Evolutionary conservation across 2,329 filamentous ascomycete genomes (phyloP).

Genomic region (Fusarium domesticum): DNA sequence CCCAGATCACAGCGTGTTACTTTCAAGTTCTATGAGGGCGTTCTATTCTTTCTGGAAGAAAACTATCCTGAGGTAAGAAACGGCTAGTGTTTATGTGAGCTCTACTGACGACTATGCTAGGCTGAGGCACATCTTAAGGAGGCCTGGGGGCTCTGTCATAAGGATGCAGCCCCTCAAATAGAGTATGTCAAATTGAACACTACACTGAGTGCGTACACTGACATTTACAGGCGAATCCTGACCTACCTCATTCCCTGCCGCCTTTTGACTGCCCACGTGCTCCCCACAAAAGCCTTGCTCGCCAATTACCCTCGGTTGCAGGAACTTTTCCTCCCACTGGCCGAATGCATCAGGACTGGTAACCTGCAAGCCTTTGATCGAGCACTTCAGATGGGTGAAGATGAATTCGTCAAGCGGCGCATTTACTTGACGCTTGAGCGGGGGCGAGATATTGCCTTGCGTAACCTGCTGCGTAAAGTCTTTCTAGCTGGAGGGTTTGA

Average conservation of each 20-base stretch:
- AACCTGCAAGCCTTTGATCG: conserved; percentile 81
- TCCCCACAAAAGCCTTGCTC: conserved; percentile 72
- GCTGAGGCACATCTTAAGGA: conserved; percentile 77
- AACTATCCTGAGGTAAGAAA: conserved; percentile 71
- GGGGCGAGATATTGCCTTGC: conserved; percentile 83
- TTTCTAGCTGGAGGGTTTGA: conserved; percentile 83
- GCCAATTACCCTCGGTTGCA: conserved; percentile 73
- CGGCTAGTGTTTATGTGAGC: not conserved
- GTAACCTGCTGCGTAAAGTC: conserved; percentile 89
- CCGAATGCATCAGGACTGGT: conserved; percentile 74
- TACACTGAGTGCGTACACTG: not conserved
- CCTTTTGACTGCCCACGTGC: conserved; percentile 79
- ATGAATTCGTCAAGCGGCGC: conserved; percentile 88
- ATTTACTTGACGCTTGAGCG: conserved; percentile 95
- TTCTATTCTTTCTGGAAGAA: conserved; percentile 91
- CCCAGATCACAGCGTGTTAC: conserved; percentile 90
- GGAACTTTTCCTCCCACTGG: conserved; percentile 73
- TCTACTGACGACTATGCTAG: conserved; percentile 37
- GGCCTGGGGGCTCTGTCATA: conserved; percentile 80
- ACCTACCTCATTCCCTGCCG: conserved; percentile 94
- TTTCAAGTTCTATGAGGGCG: conserved; percentile 93
- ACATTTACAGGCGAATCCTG: conserved; percentile 67
- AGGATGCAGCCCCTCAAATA: conserved; percentile 68
- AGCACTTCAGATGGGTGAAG: conserved; percentile 76
- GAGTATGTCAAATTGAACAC: conserved; percentile 54